Base-by-base conservation (phyloP, 257 asterid genomes). In the Lycium ferocissimum region DNA sequence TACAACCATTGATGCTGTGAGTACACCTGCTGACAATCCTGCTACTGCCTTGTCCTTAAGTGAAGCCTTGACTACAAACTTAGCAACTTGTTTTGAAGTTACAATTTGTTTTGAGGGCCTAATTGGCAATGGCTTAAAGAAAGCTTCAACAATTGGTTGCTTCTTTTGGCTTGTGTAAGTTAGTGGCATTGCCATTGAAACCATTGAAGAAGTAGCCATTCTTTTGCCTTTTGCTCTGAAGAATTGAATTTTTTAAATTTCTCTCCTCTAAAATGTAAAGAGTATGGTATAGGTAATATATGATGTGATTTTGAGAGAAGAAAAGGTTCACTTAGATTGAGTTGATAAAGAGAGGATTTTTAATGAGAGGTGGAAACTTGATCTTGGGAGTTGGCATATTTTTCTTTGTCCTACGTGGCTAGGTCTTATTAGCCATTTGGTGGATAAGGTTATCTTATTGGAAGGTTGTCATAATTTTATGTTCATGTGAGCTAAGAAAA, bases 171-270 rank as follows among this genome's bases (percentile, higher is more conserved):
- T 45, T 89, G 92, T 90, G 56, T 85, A 88, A 14, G 93, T 82
- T 54, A 89, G 83, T 66, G 96, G 92, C 95, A 89, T 78, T 6
- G 91, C 92, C 94, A 93, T 90, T 33, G 94, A 91, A 17, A 93
- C 90, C 35, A 94, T 92, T 61, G 94, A 91, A 79, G 96, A 89
- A 84, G 96, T 91, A 73, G 98, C 94, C 98, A 94, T 95, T 89
- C 15, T 66, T 83, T 65, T 53, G 43, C 14, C 85, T 65, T 57
- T 26, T 26, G 33, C 33, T 26, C 33, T 26, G 33, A 26, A 26
- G 33, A 26, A 26, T 26, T 26, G 33, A 26, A 26, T 0, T 26
- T 53, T 43, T 62, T 82, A 20, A 40, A 7, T 38, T 70, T 87
- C 82, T 61, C 66, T 85, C 33, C 33, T 26, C 33, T 26, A 26